phyloP scores from a whole-genome alignment of 371 early-diverging fungal genomes.

The Lichtheimia hyalospora region DNA sequence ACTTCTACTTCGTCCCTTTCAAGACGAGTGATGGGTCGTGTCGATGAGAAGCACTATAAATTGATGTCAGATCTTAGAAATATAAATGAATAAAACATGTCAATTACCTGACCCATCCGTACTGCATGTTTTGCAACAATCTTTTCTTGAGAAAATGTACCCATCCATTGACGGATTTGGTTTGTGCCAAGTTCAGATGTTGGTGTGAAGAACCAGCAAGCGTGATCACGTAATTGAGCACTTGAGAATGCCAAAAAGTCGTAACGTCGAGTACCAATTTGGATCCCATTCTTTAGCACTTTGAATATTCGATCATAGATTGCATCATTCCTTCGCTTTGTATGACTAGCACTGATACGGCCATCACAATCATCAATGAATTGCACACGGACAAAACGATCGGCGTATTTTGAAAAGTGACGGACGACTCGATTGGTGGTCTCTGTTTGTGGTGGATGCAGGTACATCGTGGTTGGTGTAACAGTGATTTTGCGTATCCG shows the following conservation, averaged over 20 bases:
- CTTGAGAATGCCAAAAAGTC: conserved; percentile 75
- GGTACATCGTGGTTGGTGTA: conserved; percentile 60
- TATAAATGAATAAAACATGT: not conserved
- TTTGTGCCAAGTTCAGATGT: conserved; percentile 40
- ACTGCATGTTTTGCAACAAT: conserved; percentile 73
- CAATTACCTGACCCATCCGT: conserved; percentile 68
- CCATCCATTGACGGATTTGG: conserved; percentile 71
- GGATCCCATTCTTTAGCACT: conserved; percentile 55
- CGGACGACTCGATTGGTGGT: conserved; percentile 70
- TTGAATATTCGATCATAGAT: conserved; percentile 53
- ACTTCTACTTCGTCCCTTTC: conserved; percentile 31
- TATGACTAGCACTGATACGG: conserved; percentile 34
- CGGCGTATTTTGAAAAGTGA: conserved; percentile 42
- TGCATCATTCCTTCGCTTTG: conserved; percentile 24
- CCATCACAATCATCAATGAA: conserved; percentile 66
- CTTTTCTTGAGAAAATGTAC: conserved; percentile 67
- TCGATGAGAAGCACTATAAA: conserved; percentile 65
- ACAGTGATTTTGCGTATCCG: conserved; percentile 61
- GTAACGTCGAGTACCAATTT: conserved; percentile 57
- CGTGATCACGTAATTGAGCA: conserved; percentile 68
- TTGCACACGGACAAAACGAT: conserved; percentile 69
- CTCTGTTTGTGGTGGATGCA: conserved; percentile 57
- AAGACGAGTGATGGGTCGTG: conserved; percentile 51
- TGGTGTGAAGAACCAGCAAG: conserved; percentile 74
- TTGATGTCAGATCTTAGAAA: not conserved